Conservation (phyloP, 768 basidiomycete species). For the Hypsizygus marmoreus region DNA sequence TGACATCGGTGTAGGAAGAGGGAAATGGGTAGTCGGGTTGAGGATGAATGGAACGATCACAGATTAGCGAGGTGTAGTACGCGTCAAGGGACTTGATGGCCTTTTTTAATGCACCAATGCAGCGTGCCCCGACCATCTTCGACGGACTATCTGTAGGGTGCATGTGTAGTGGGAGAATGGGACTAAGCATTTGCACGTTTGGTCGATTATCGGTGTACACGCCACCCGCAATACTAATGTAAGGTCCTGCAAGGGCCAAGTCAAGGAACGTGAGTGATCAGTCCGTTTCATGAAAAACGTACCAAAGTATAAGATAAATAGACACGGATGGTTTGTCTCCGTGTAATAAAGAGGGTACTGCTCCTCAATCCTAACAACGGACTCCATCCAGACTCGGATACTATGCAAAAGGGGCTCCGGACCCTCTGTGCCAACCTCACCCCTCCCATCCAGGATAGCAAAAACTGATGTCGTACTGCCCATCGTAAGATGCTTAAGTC, state of each 20-base stretch:
- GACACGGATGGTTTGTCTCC: conserved; percentile 25
- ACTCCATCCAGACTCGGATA: conserved; percentile 21
- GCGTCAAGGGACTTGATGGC: conserved; percentile 20
- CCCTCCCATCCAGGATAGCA: conserved; percentile 21
- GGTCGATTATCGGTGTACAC: conserved; percentile 24
- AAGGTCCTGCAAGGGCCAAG: conserved; percentile 20
- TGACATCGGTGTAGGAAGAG: conserved; percentile 1
- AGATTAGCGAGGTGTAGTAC: conserved; percentile 22
- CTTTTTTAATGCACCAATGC: conserved; percentile 26
- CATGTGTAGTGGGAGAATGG: conserved; percentile 22
- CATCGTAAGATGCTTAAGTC: too few relatives aligned
- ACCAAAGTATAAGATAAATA: conserved; percentile 26
- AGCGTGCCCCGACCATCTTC: conserved; percentile 15
- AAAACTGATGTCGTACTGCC: conserved; percentile 13
- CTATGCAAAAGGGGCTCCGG: conserved; percentile 28
- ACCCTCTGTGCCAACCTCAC: conserved; percentile 17
- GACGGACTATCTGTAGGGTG: conserved; percentile 20
- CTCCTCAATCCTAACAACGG: too few relatives aligned
- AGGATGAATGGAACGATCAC: neutral
- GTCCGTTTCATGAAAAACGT: conserved; percentile 7
- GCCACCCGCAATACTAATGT: conserved; percentile 28
- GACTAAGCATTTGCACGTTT: conserved; percentile 24
- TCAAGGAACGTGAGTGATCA: conserved; percentile 3
- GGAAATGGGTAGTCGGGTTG: neutral
- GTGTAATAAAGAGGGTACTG: conserved; percentile 1